phyloP scores from a whole-genome alignment of 306 rosid genomes.

The Lablab purpureus region DNA sequence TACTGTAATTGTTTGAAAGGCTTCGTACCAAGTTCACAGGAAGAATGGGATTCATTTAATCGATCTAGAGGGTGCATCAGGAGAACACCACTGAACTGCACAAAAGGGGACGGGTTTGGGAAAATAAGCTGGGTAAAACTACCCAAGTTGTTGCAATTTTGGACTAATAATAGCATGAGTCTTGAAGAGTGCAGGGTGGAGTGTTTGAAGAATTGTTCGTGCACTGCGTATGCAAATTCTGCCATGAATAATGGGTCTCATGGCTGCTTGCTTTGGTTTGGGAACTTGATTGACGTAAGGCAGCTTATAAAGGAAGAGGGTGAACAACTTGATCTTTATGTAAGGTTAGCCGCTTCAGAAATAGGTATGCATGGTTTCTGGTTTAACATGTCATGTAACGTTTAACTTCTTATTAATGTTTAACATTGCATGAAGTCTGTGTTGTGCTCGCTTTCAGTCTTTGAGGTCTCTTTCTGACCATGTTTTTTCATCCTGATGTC shows the following conservation, averaged over 20 bases:
- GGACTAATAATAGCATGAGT: constrained; percentile 37
- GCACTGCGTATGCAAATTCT: constrained; percentile 47
- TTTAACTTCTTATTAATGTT: too few relatives aligned
- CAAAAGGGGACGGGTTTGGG: constrained; percentile 39
- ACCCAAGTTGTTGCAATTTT: constrained; percentile 45
- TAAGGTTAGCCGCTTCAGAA: constrained; percentile 44
- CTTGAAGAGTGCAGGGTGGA: constrained; percentile 41
- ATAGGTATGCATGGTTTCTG: constrained; percentile 38
- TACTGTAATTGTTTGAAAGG: constrained; percentile 50
- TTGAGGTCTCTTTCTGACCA: neutral
- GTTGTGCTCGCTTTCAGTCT: neutral
- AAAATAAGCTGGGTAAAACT: constrained; percentile 49
- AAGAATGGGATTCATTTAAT: constrained; percentile 41
- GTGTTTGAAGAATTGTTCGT: constrained; percentile 55
- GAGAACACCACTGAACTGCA: constrained; percentile 39
- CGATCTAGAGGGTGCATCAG: constrained; percentile 46
- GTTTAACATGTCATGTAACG: neutral
- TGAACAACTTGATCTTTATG: constrained; percentile 35
- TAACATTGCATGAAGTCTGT: too few relatives aligned
- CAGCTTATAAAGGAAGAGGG: constrained; percentile 12
- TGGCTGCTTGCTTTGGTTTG: constrained; percentile 53
- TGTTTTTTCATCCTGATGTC: neutral
- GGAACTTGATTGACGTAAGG: constrained; percentile 46
- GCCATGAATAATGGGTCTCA: constrained; percentile 33
- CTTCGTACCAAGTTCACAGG: constrained; percentile 42